Percentiles rank a stretch among this genome's conserved stretches.
These are phyloP conservation scores for Sphagnum tenellum DNA, from an alignment of 225 moss, liverwort and hornwort species.

Conservation along the genomic window DNA sequence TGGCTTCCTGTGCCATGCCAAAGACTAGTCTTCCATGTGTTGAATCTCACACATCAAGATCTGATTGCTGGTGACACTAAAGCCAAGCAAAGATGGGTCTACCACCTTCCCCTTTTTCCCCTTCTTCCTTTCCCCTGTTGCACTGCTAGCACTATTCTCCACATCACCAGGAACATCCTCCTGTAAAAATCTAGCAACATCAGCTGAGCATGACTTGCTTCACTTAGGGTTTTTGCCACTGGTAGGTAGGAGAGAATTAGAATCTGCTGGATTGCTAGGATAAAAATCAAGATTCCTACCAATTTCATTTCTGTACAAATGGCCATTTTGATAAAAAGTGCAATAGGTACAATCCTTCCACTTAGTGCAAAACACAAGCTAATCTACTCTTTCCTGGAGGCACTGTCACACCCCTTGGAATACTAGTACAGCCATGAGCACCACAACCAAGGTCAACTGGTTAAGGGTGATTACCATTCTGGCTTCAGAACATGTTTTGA, in stretches of 20 bases:
- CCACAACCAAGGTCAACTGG: too few relatives aligned
- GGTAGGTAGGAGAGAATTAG: conserved; percentile 18
- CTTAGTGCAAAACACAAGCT: too few relatives aligned
- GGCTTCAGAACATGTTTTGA: too few relatives aligned
- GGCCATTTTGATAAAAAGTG: too few relatives aligned
- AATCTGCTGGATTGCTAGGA: conserved; percentile 44
- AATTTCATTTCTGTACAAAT: too few relatives aligned
- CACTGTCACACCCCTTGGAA: too few relatives aligned
- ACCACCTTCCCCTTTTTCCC: conserved; percentile 97
- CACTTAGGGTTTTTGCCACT: conserved; percentile 66
- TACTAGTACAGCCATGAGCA: too few relatives aligned
- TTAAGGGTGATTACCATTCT: too few relatives aligned
- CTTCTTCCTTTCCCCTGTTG: conserved; percentile 64
- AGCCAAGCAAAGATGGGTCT: conserved; percentile 82
- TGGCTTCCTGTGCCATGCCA: too few relatives aligned
- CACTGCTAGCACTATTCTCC: conserved; percentile 17
- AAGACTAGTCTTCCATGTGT: conserved; percentile 79
- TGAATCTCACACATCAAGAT: conserved; percentile 99
- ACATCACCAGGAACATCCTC: conserved; percentile 26
- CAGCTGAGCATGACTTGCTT: conserved; percentile 25
- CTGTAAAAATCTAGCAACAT: conserved; percentile 36
- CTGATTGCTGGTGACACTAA: conserved; percentile 94
- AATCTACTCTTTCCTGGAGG: too few relatives aligned
- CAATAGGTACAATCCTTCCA: too few relatives aligned
- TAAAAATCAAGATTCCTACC: too few relatives aligned